phyloP scores from a whole-genome alignment of 345 rosid species.

The Eutrema yunnanense region DNA sequence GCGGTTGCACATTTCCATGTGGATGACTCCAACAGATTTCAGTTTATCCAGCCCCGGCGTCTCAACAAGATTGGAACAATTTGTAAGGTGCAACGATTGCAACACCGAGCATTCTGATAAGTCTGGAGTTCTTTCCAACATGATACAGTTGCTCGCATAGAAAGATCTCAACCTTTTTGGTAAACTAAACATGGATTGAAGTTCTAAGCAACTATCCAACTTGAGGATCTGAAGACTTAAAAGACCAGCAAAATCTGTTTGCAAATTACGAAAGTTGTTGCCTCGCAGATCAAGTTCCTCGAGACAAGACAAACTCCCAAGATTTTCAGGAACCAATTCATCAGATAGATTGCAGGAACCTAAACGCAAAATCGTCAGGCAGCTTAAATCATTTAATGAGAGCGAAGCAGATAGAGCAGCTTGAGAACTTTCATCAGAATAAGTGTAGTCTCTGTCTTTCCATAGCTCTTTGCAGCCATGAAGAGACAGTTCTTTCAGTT shows the following conservation, averaged over 20 bases:
- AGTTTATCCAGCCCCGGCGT: slow-evolving; percentile 13
- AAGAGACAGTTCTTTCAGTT: neutral
- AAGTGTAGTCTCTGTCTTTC: neutral
- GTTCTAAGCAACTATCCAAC: slow-evolving; percentile 12
- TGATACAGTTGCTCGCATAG: neutral
- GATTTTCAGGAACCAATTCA: neutral
- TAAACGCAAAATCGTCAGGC: slow-evolving; percentile 10
- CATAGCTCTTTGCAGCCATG: neutral
- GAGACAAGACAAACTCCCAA: slow-evolving; percentile 6
- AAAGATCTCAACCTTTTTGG: slow-evolving; percentile 4
- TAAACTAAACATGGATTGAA: slow-evolving; percentile 11
- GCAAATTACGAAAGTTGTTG: slow-evolving; percentile 5
- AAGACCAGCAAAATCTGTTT: neutral
- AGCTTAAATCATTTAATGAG: neutral
- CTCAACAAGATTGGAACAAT: neutral
- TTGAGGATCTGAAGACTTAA: neutral
- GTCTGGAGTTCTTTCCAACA: slow-evolving; percentile 14
- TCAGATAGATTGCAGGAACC: slow-evolving; percentile 12
- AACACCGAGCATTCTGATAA: neutral
- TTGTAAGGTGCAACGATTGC: slow-evolving; percentile 1
- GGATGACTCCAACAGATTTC: neutral
- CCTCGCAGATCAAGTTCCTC: slow-evolving; percentile 1
- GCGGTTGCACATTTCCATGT: slow-evolving; percentile 22
- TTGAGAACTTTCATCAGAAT: neutral
- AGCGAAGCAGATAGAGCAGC: neutral